phyloP scores from a whole-genome alignment of 2,329 filamentous ascomycete species.

The Pyrenochaeta sp. region DNA sequence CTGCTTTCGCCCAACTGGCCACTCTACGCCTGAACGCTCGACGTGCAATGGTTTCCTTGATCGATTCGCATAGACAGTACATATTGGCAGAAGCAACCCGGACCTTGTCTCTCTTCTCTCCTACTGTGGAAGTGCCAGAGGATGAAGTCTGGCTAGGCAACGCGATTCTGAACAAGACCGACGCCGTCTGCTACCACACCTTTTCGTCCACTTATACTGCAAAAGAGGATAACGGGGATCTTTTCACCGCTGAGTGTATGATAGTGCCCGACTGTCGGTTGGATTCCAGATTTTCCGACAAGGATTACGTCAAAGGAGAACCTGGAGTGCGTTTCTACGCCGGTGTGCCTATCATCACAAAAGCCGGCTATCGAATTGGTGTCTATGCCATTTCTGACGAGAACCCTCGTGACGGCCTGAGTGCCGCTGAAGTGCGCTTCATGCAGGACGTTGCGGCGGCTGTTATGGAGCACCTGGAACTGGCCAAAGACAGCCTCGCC shows the following conservation, averaged over 20 bases:
- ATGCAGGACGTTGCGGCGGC: conserved; percentile 41
- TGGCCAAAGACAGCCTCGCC: conserved; percentile 35
- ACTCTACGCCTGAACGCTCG: conserved; percentile 42
- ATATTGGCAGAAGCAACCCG: conserved; percentile 50
- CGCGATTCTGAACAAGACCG: conserved; percentile 35
- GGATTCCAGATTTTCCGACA: conserved; percentile 32
- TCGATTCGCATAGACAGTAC: conserved; percentile 47
- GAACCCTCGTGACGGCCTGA: conserved; percentile 30
- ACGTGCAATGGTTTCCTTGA: conserved; percentile 46
- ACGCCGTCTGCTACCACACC: conserved; percentile 40
- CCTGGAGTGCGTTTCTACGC: conserved; percentile 43
- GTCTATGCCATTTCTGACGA: conserved; percentile 43
- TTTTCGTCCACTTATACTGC: conserved; percentile 34
- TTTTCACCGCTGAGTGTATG: conserved; percentile 25
- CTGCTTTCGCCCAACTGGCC: conserved; percentile 47
- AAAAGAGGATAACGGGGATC: conserved; percentile 26
- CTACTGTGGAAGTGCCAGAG: conserved; percentile 25
- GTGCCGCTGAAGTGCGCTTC: conserved; percentile 34
- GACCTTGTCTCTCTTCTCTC: conserved; percentile 41
- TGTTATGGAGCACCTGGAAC: conserved; percentile 43
- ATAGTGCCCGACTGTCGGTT: conserved; percentile 35
- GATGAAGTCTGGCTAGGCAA: conserved; percentile 43
- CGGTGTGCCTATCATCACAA: conserved; percentile 40
- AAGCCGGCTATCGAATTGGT: conserved; percentile 39
- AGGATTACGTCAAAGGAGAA: conserved; percentile 34